A percentile compares a stretch with the other conserved stretches of the same genome.
phyloP scores from a whole-genome alignment of 1,284 basidiomycete genomes.

The Rhodotorula sp. region DNA sequence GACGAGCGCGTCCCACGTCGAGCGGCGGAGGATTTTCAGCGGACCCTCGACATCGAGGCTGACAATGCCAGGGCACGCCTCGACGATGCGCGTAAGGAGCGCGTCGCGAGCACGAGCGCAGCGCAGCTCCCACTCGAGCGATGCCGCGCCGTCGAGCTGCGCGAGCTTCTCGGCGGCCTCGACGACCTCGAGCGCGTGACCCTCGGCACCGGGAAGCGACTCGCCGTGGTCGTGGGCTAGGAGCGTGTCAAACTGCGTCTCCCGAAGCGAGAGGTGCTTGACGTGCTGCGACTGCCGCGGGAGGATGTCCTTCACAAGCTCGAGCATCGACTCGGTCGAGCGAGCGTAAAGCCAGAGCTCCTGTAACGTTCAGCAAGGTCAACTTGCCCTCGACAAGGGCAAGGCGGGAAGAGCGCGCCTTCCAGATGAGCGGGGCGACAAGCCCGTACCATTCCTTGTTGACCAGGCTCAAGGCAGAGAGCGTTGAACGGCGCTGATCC shows the following conservation, averaged over 20 bases:
- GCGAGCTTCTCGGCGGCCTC: not conserved
- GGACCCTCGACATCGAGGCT: conserved; percentile 1
- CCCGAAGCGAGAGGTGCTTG: not conserved
- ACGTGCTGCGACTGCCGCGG: conserved; percentile 2
- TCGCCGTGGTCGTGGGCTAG: not conserved
- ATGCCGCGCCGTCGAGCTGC: not conserved
- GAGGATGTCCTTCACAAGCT: not conserved
- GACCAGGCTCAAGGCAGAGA: not conserved
- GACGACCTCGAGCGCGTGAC: conserved; percentile 5
- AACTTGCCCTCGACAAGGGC: not conserved
- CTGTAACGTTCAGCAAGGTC: not conserved
- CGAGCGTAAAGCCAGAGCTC: not conserved
- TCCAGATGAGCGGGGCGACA: conserved; percentile 1
- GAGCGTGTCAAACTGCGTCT: not conserved
- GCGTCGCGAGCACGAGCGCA: not conserved
- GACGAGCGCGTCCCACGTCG: not conserved
- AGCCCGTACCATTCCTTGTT: not conserved
- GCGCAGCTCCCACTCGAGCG: conserved; percentile 4
- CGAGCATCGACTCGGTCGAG: conserved; percentile 4
- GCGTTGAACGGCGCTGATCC: not conserved
- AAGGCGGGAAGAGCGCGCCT: not conserved
- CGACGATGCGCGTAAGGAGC: not conserved
- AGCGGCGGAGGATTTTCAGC: not conserved
- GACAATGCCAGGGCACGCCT: not conserved
- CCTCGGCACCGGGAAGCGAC: not conserved